Conservation (phyloP, 352 stramenopile species). For the Thalassiosira ordinaria region DNA sequence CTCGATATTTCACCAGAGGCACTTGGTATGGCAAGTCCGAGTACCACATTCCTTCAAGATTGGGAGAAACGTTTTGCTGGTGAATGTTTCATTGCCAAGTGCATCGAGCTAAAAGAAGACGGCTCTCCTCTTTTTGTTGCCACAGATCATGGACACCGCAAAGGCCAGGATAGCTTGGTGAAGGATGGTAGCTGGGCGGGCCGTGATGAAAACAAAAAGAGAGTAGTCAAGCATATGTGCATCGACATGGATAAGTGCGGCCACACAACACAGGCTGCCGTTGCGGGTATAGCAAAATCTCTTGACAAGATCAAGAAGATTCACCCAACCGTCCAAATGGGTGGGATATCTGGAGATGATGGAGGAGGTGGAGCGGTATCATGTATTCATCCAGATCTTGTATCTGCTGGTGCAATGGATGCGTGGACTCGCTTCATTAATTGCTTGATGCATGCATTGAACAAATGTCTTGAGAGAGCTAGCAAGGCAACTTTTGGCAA, state of each 20-base stretch:
- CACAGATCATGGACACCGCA: not conserved
- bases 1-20: not conserved
- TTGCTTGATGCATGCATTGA: too few relatives aligned
- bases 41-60: not conserved
- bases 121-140: not conserved
- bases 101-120: not conserved
- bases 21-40: not conserved
- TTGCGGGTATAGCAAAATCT: not conserved
- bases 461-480: too few relatives aligned
- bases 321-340: not conserved
- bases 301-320: not conserved
- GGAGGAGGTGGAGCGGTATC: too few relatives aligned
- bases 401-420: too few relatives aligned
- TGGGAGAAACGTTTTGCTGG: not conserved
- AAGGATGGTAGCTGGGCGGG: not conserved
- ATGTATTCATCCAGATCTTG: too few relatives aligned
- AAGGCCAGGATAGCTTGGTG: not conserved
- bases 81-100: not conserved
- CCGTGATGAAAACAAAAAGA: not conserved
- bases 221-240: not conserved
- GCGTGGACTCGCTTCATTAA: too few relatives aligned
- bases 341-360: not conserved
- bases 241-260: not conserved
- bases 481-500: not conserved
- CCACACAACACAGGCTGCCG: not conserved